Evolutionary conservation across 1,284 basidiomycete genomes (phyloP), one percentile per base, ranked within the genome.

Genomic region (Pseudozyma pruni): DNA sequence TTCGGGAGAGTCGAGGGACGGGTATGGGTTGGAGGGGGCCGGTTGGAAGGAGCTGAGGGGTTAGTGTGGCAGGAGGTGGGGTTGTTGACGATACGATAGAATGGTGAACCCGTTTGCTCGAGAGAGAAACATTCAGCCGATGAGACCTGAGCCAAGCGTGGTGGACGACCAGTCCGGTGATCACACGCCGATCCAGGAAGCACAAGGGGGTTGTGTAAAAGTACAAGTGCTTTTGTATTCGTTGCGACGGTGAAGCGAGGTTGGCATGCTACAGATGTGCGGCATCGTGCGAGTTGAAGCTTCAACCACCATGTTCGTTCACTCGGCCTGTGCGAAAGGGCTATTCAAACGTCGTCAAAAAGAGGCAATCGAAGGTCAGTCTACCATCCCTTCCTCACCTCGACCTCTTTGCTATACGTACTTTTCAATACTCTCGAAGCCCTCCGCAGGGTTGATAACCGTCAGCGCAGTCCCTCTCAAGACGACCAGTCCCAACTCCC

Each of bases 371-470:
- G 11, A 29, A 29, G 27, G 27, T 29, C 27, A 29, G 27, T 29
- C 27, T 6, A 7, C 25, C 10, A 4, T 38, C 47, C 45, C 47
- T 35, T 17, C 16, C 25, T 9, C 16, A 37, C 16, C 22, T 9
- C 31, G 10, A 9, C 8, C 17, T 25, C 17, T 8, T 22, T 10
- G 14, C 19, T 25, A 16, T 34, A 77, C 77, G 37, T 53, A 80
- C 79, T 82, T 82, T 57, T 77, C 74, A 37, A 82, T 82, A 37
- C 68, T 67, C 54, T 81, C 80, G 51, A 80, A 80, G 8, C 80
- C 80, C 48, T 82, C 79, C 6, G 75, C 75, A 2, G 80, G 80
- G 42, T 76, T 82, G 53, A 82, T 78, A 16, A 82, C 72, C 2
- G 75, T 81, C 43, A 82, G 44, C 9, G 79, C 75, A 2, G 80